Conservation (phyloP, 148 eudicot species). For the Fagopyrum tataricum region DNA sequence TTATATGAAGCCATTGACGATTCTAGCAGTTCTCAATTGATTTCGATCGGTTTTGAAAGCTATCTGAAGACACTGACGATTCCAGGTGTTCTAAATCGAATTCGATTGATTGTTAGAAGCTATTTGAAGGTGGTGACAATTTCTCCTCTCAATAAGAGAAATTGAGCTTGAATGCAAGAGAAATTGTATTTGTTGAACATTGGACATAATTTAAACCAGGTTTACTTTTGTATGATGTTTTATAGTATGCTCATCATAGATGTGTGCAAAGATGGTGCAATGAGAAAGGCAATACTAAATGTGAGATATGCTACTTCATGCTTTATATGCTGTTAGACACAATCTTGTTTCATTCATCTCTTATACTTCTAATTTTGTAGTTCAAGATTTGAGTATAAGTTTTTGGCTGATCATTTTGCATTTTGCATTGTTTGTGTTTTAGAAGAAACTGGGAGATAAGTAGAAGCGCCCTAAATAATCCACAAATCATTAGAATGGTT, state of each 20-base stretch:
- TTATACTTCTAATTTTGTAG: neutral
- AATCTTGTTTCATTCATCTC: neutral
- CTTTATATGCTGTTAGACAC: neutral
- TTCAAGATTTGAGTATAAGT: neutral
- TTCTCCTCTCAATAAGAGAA: too few species aligned
- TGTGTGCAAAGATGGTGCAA: constrained; percentile 19
- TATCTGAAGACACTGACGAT: too few species aligned
- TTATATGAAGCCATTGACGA: too few species aligned
- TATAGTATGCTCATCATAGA: constrained; percentile 14
- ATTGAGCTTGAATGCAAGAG: too few species aligned
- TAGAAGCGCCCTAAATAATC: constrained; percentile 50
- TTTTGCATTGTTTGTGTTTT: constrained; percentile 11
- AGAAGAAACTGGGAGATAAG: constrained; percentile 75
- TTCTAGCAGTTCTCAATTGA: too few species aligned
- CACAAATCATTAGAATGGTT: constrained; percentile 37
- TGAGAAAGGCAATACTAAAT: constrained; percentile 13
- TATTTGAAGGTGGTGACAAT: too few species aligned
- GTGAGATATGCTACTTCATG: constrained; percentile 14
- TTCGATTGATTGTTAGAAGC: too few species aligned
- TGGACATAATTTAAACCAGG: neutral
- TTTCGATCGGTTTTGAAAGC: too few species aligned
- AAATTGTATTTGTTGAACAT: neutral
- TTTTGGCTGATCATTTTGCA: neutral
- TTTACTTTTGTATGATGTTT: neutral
- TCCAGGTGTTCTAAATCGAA: too few species aligned